Evolutionary conservation across 2,329 filamentous ascomycete genomes (phyloP).

Genomic region (Phialocephala sp.): DNA sequence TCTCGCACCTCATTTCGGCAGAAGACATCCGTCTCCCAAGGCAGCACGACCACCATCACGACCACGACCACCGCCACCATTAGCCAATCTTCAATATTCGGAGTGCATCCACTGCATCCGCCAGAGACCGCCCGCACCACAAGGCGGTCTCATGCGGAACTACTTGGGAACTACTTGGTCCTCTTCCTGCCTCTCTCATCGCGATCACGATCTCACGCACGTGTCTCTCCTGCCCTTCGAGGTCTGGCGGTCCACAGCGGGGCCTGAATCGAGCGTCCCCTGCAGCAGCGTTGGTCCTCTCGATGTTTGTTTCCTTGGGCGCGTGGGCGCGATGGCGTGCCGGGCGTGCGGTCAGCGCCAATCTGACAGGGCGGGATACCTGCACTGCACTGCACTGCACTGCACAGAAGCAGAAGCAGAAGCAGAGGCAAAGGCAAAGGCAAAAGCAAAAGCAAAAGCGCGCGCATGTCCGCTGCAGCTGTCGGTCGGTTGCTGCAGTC

Average conservation of each 20-base stretch:
- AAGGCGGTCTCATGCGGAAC: not conserved
- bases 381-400: not conserved
- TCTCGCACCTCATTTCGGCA: too few species aligned
- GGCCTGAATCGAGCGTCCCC: not conserved
- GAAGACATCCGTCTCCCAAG: too few species aligned
- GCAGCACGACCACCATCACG: too few species aligned
- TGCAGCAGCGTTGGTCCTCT: not conserved
- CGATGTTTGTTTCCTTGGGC: not conserved
- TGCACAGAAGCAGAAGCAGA: not conserved
- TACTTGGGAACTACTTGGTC: too few species aligned
- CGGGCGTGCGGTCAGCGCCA: too few species aligned
- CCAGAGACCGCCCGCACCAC: not conserved
- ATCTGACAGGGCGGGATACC: not conserved
- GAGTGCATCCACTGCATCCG: not conserved
- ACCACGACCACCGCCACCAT: too few species aligned
- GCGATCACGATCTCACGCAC: not conserved
- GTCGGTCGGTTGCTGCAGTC: too few species aligned
- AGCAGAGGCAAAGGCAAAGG: not conserved
- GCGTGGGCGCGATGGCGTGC: not conserved
- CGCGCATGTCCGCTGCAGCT: conserved; percentile 4
- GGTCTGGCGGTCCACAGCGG: not conserved
- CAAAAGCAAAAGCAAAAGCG: not conserved
- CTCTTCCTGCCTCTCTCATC: too few species aligned
- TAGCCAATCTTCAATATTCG: not conserved
- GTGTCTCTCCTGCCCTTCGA: not conserved